A percentile compares a stretch with the other conserved stretches of the same genome.
These are phyloP conservation scores for Pinus taeda DNA, from an alignment of 75 land plant genomes.

Conservation along the genomic window DNA sequence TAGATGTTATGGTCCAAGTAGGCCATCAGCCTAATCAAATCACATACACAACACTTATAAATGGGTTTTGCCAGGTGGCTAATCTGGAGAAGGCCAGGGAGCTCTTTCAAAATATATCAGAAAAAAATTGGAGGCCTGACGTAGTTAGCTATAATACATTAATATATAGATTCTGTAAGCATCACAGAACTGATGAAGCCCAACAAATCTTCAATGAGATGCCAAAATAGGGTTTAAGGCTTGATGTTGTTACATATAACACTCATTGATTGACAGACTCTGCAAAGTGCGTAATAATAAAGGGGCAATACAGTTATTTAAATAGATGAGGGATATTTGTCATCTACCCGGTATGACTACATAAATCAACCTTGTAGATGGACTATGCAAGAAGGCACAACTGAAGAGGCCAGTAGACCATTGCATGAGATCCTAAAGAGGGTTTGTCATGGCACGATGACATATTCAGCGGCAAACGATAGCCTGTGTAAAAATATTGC, in stretches of 20 bases:
- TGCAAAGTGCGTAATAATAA: constrained; percentile 22
- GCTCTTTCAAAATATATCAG: constrained; percentile 13
- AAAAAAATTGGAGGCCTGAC: constrained; percentile 16
- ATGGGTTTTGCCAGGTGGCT: constrained; percentile 18
- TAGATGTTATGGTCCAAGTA: constrained; percentile 16
- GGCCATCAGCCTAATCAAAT: constrained; percentile 7
- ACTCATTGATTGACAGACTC: constrained; percentile 24
- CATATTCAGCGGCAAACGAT: too few relatives aligned
- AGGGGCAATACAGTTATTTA: too few relatives aligned
- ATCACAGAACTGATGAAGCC: constrained; percentile 12
- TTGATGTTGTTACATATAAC: constrained; percentile 23
- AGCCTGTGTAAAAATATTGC: too few relatives aligned
- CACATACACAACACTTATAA: constrained; percentile 12
- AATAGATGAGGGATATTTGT: too few relatives aligned
- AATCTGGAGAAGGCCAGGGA: constrained; percentile 9
- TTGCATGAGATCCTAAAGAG: too few relatives aligned
- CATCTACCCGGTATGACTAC: too few relatives aligned
- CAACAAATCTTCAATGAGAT: constrained; percentile 17
- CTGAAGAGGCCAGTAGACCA: too few relatives aligned
- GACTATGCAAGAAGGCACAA: too few relatives aligned
- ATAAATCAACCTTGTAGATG: too few relatives aligned
- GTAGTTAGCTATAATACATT: constrained; percentile 19
- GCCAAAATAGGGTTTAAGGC: constrained; percentile 18
- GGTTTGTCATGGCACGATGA: too few relatives aligned
- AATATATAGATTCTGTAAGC: constrained; percentile 17